phyloP scores from a whole-genome alignment of 2,329 filamentous ascomycete genomes.

The Scytalidium lignicola region DNA sequence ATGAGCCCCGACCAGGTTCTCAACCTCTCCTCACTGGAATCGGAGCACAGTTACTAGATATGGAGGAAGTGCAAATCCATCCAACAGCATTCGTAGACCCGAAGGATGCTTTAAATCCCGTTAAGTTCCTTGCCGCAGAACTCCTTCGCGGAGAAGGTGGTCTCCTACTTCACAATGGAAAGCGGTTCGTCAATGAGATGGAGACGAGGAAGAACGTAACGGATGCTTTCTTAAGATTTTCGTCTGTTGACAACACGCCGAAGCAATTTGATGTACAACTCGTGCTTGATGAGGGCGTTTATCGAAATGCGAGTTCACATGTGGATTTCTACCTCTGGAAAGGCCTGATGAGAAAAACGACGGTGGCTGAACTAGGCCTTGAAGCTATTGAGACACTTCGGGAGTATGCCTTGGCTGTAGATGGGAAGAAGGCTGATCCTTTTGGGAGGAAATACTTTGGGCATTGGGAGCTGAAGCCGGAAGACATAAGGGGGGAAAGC shows the following conservation, averaged over 20 bases:
- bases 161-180: constrained; percentile 45
- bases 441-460: constrained; percentile 49
- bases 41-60: constrained; percentile 38
- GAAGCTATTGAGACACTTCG: constrained; percentile 38
- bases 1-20: constrained; percentile 51
- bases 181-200: constrained; percentile 58
- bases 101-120: constrained; percentile 34
- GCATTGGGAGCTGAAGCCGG: constrained; percentile 48
- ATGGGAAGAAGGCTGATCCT: constrained; percentile 33
- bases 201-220: constrained; percentile 54
- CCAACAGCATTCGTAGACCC: constrained; percentile 61
- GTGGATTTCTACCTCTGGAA: constrained; percentile 61
- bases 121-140: constrained; percentile 62
- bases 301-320: constrained; percentile 46
- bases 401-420: constrained; percentile 42
- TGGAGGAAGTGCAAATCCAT: constrained; percentile 55
- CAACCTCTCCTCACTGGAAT: constrained; percentile 37
- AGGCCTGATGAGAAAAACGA: constrained; percentile 52
- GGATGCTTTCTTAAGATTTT: constrained; percentile 41
- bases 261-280: constrained; percentile 55
- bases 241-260: constrained; percentile 23
- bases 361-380: constrained; percentile 43
- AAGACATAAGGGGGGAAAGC: constrained; percentile 41
- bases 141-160: constrained; percentile 59
- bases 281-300: constrained; percentile 54